Evolutionary conservation across 2,329 filamentous ascomycete species (phyloP).

Genomic region (Calonectria crousiana): DNA sequence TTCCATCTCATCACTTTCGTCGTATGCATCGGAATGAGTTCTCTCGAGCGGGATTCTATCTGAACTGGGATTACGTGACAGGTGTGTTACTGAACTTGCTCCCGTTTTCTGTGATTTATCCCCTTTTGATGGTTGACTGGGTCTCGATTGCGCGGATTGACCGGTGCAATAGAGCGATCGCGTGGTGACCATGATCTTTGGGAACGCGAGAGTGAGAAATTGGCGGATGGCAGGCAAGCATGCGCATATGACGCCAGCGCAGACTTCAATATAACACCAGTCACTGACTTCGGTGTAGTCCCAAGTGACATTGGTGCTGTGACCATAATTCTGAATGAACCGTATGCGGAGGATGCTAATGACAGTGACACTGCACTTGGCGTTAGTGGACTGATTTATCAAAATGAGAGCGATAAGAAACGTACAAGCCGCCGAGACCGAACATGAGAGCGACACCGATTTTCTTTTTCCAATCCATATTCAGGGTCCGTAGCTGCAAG

Average conservation of each 20-base stretch:
- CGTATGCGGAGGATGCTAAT: not conserved
- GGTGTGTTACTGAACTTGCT: not conserved
- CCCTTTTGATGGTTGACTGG: not conserved
- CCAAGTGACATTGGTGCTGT: not conserved
- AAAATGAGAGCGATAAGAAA: too few species aligned
- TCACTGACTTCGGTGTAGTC: not conserved
- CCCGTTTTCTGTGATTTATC: not conserved
- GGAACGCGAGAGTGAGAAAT: not conserved
- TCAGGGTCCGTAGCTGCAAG: conserved; percentile 50
- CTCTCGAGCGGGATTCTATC: not conserved
- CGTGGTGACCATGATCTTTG: not conserved
- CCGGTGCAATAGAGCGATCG: not conserved
- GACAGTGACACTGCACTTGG: not conserved
- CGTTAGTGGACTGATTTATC: not conserved
- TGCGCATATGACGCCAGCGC: not conserved
- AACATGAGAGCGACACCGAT: conserved; percentile 57
- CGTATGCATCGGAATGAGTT: not conserved
- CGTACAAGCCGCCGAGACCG: not conserved
- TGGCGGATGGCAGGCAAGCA: not conserved
- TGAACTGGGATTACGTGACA: not conserved
- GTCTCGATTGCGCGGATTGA: not conserved
- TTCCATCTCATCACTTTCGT: not conserved
- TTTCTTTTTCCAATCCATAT: conserved; percentile 56
- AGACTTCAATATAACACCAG: not conserved
- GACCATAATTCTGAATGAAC: not conserved